A percentile compares a stretch with the other conserved stretches of the same genome.
Evolutionary conservation across 2,329 filamentous ascomycete genomes (phyloP).

Genomic region (Epichloe typhina): DNA sequence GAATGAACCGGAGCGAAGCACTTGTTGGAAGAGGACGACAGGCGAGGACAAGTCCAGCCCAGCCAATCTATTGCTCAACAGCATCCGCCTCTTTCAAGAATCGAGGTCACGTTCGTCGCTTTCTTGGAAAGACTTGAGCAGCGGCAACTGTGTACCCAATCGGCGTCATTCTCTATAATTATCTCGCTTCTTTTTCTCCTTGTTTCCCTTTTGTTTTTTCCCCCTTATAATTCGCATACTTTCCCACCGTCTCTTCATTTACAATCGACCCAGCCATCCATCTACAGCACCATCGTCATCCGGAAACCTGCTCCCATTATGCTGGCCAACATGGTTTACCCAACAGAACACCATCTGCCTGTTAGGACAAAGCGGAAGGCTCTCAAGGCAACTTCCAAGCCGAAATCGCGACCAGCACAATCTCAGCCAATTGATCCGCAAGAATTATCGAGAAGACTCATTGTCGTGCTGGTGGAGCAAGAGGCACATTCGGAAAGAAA

Average conservation of each 20-base stretch:
- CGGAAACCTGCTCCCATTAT: conserved; percentile 2
- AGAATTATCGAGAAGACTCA: conserved; percentile 40
- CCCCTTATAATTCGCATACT: not conserved
- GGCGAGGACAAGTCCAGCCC: not conserved
- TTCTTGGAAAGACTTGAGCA: not conserved
- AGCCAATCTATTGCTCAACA: not conserved
- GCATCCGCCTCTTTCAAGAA: not conserved
- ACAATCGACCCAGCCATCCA: not conserved
- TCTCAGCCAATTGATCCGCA: conserved; percentile 35
- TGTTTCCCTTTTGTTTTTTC: not conserved
- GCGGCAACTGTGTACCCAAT: not conserved
- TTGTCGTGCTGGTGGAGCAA: conserved; percentile 36
- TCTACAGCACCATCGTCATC: not conserved
- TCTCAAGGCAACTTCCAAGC: not conserved
- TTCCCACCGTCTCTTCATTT: not conserved
- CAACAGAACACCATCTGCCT: conserved; percentile 3
- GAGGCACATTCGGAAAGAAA: conserved; percentile 26
- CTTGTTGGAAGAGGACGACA: not conserved
- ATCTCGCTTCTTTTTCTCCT: not conserved
- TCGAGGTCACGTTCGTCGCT: not conserved
- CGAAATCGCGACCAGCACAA: conserved; percentile 10
- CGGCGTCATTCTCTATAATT: not conserved
- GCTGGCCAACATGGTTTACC: conserved; percentile 6
- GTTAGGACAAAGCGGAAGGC: not conserved
- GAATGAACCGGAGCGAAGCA: not conserved